Evolutionary conservation across 2,329 filamentous ascomycete genomes (phyloP), one percentile per base, ranked within the genome.

Genomic region (Ploettnerulaceae sp.): DNA sequence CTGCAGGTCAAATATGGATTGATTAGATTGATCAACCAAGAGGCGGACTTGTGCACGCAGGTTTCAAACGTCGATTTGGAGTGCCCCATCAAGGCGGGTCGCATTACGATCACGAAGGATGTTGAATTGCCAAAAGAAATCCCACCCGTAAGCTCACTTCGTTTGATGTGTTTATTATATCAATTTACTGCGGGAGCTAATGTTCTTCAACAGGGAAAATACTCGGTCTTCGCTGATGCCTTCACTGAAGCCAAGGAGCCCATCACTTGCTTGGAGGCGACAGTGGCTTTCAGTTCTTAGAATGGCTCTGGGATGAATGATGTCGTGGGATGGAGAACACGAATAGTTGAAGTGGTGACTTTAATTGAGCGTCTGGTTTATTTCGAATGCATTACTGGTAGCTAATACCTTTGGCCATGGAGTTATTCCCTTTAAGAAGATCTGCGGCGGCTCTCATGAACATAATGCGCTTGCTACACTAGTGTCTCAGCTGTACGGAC

Each of bases 1-100:
- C 67, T 98, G 31, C 77, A 82, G 21, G 91, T 98, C 70, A 96
- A 95, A 71, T 96, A 95, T 67, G 91, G 91, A 51, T 75, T 95
- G 56, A 96, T 98, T 67, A 86, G 82, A 45, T 78, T 98, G 55
- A 81, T 98, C 67, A 87, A 79, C 67, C 86, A 86, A 56, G 78
- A 76, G 57, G 82, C 84, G 61, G 85, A 95, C 64, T 78, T 97
- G 28, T 98, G 93, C 73, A 86, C 96, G 51, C 84, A 95, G 66
- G 79, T 95, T 56, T 73, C 78, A 65, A 89, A 96, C 57, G 88
- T 96, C 34, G 89, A 96, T 60, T 73, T 97, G 47, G 71, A 87
- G 60, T 98, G 93, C 69, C 93, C 93, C 38, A 76, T 98, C 49
- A 74, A 95, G 69, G 79, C 87, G 69, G 91, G 90, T 49, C 70